These are phyloP conservation scores for Trichoderma polysporum DNA, from an alignment of 2,329 filamentous ascomycete genomes.

Conservation along the genomic window DNA sequence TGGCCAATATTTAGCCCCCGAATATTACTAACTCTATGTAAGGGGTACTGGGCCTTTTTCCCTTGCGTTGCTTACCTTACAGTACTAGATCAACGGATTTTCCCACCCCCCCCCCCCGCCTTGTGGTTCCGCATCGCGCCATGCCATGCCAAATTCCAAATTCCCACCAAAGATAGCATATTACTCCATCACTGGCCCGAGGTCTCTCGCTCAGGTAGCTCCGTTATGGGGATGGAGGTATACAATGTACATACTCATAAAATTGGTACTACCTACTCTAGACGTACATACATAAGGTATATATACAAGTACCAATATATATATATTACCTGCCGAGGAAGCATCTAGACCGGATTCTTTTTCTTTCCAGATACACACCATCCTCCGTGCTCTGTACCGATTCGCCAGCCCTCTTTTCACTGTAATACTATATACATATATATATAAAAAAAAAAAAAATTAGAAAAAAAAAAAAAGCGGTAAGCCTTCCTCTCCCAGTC, in stretches of 20 bases:
- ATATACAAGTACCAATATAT: too few relatives aligned
- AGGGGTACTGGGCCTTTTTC: neutral
- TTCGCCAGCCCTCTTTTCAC: neutral
- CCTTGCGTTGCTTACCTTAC: neutral
- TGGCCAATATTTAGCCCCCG: neutral
- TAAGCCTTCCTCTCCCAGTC: neutral
- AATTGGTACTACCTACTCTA: neutral
- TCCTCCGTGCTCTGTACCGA: neutral
- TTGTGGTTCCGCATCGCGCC: constrained; percentile 11
- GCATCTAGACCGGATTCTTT: neutral
- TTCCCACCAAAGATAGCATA: neutral
- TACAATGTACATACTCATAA: too few relatives aligned
- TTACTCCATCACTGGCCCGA: neutral
- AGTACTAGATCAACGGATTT: neutral
- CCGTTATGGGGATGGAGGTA: neutral
- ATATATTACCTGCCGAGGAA: constrained; percentile 1
- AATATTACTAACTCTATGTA: neutral
- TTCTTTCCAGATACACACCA: neutral
- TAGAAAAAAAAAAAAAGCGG: neutral
- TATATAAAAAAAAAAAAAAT: neutral
- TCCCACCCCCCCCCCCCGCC: neutral
- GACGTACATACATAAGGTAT: neutral
- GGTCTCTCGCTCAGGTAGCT: neutral
- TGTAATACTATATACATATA: neutral
- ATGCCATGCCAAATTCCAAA: constrained; percentile 9